Evolutionary conservation across 2,329 filamentous ascomycete genomes (phyloP).

Genomic region (Sclerotiophoma versabilis): DNA sequence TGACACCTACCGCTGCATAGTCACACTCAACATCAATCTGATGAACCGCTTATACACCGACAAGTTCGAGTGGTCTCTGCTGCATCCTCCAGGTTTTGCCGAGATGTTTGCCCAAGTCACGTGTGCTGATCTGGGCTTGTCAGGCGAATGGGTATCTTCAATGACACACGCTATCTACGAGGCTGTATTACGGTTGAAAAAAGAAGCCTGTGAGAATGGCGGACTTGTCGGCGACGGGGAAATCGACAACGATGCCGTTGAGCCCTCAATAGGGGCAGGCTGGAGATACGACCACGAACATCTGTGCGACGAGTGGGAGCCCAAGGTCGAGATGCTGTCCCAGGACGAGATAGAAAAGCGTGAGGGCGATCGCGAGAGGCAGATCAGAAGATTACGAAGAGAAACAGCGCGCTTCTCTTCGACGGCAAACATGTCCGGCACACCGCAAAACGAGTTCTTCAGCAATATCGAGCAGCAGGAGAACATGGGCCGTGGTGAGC

Average conservation of each 20-base stretch:
- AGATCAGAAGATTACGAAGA: conserved; percentile 82
- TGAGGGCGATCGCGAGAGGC: conserved; percentile 90
- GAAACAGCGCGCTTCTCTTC: conserved; percentile 94
- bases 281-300: conserved; percentile 97
- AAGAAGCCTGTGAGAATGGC: conserved; percentile 92
- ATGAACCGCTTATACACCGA: conserved; percentile 92
- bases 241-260: conserved; percentile 87
- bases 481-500: conserved; percentile 89
- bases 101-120: conserved; percentile 93
- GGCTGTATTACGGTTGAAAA: conserved; percentile 88
- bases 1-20: conserved; percentile 92
- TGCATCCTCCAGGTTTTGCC: conserved; percentile 89
- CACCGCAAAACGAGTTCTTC: conserved; percentile 69
- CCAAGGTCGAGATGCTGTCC: conserved; percentile 67
- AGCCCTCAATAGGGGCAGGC: conserved; percentile 77
- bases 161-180: conserved; percentile 98
- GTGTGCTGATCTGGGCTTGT: conserved; percentile 87
- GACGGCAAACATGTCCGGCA: conserved; percentile 78
- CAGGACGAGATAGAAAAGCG: conserved; percentile 98
- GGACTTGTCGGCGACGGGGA: conserved; percentile 79
- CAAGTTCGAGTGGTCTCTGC: conserved; percentile 96
- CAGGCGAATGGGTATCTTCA: conserved; percentile 91
- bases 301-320: conserved; percentile 66
- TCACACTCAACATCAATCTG: conserved; percentile 89
- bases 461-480: conserved; percentile 64